Base-by-base conservation (phyloP, 495 filamentous ascomycete genomes). In the Xylaria scruposa region DNA sequence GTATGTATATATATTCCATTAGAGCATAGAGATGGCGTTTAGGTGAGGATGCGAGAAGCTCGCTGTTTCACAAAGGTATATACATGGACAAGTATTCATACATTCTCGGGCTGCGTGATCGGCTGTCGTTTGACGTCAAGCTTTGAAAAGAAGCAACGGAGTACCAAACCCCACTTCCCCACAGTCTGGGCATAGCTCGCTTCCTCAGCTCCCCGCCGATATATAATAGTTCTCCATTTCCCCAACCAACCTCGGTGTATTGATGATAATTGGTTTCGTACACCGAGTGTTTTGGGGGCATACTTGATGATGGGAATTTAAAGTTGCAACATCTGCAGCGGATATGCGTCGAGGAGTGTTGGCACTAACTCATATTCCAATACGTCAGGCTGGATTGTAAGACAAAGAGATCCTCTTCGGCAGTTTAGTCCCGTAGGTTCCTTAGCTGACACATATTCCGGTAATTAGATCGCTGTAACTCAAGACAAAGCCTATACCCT, bases 11-110 rank as follows among this genome's bases (percentile, higher is more conserved):
- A 47, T 46, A 36, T 3, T 49, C 31, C 26, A 61, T 63, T 63
- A 42, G 56, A 61, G 40, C 54, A 70, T 70, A 51, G 56, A 69
- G 29, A 21, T 17, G 67, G 67, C 67, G 67, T 46, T 70, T 61
- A 3, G 56, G 67, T 61, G 10, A 54, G 40, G 51, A 15, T 46
- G 44, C 36, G n/a, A 33, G 1, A 38, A 36, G 40, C 33, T 47
- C n/a, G 15, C 36, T 24, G 24, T n/a, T 68, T 12, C 7, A 24
- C n/a, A 47, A 31, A n/a, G 40, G 31, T 47, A 10, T 24, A 67
- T 42, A 51, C 19, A 67, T 21, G 31, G 17, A 38, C 31, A n/a
- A 4, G 56, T 38, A 38, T 38, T 38, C 56, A 54, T 38, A 60
- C 0, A 7, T 59, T n/a, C 9, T 38, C 6, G 5, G 56, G 17